Conservation (phyloP, 2,329 filamentous ascomycete genomes). For the Colletotrichum nymphaeae region DNA sequence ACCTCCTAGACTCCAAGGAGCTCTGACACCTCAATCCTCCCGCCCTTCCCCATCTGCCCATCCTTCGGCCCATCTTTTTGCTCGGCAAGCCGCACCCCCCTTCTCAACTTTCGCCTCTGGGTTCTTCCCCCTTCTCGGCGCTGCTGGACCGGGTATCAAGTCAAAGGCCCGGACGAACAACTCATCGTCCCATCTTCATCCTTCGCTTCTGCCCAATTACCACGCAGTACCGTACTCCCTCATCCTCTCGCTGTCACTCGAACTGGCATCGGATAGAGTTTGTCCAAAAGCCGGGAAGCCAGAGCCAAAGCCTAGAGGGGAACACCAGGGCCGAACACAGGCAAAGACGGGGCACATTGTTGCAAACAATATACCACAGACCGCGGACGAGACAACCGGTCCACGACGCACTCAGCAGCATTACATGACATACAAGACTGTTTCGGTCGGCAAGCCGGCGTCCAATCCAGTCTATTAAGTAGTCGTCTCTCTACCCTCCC, state of each 20-base stretch:
- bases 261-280: conserved; percentile 28
- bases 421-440: conserved; percentile 3
- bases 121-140: not conserved
- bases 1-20: conserved; percentile 8
- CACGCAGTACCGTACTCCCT: not conserved
- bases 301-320: not conserved
- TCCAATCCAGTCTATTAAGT: not conserved
- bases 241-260: conserved; percentile 15
- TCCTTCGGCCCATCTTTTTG: conserved; percentile 24
- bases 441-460: not conserved
- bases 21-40: conserved; percentile 30
- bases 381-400: conserved; percentile 21
- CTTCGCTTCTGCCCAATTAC: conserved; percentile 21
- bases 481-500: not conserved
- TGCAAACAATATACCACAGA: conserved; percentile 29
- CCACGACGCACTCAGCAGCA: conserved; percentile 4
- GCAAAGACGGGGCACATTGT: not conserved
- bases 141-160: conserved; percentile 24
- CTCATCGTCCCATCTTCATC: conserved; percentile 27
- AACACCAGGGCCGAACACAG: not conserved
- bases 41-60: conserved; percentile 25
- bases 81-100: not conserved
- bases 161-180: conserved; percentile 30
- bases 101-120: not conserved
- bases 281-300: not conserved